Conservation (phyloP, 108 stramenopile genomes). For the Fistulifera solaris region DNA sequence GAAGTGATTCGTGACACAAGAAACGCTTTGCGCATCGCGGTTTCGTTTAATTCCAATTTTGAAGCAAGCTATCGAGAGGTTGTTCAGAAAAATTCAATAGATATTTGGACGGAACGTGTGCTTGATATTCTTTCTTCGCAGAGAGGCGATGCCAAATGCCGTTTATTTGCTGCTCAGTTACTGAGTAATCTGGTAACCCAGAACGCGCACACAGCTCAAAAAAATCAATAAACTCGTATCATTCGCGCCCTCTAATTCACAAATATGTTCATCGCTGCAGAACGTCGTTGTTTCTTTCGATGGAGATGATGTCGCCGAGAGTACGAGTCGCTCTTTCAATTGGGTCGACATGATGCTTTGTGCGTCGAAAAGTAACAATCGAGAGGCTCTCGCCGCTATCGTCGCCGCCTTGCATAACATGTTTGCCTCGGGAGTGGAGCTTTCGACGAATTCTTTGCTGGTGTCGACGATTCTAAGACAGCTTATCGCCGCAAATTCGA, state of each 20-base stretch:
- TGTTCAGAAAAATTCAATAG: no score
- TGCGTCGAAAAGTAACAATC: slow-evolving; percentile 16
- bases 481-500: slow-evolving; percentile 37
- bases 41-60: no score
- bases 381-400: slow-evolving; percentile 57
- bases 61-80: no score
- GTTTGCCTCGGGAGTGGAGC: slow-evolving; percentile 12
- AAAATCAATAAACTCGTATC: slow-evolving; percentile 26
- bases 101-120: no score
- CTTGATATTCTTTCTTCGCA: no score
- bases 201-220: slow-evolving; percentile 32
- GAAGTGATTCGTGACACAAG: no score
- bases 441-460: slow-evolving; percentile 12
- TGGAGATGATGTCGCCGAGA: slow-evolving; percentile 6
- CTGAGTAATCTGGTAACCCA: slow-evolving; percentile 67
- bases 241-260: slow-evolving; percentile 33
- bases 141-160: slow-evolving; percentile 30
- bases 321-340: slow-evolving; percentile 10
- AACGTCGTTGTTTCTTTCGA: no score
- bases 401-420: slow-evolving; percentile 63
- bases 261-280: slow-evolving; percentile 20
- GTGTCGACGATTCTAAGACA: slow-evolving; percentile 48
- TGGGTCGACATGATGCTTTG: slow-evolving; percentile 39
- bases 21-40: no score
- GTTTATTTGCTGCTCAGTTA: slow-evolving; percentile 41